Evolutionary conservation across 1,284 basidiomycete genomes (phyloP).

Genomic region (Ceratobasidium sp.): DNA sequence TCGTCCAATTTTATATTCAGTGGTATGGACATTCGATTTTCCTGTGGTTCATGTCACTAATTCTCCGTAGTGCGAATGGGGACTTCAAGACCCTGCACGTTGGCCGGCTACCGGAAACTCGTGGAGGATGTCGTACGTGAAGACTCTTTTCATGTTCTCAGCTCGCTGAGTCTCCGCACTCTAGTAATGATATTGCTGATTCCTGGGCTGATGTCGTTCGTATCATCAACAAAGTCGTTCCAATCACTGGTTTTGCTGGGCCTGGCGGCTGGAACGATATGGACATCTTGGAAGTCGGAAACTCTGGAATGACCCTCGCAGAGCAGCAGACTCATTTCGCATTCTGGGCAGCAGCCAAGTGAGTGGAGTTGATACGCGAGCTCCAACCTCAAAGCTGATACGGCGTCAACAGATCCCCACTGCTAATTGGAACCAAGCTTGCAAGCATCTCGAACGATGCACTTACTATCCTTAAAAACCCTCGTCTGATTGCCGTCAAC

Average conservation of each 20-base stretch:
- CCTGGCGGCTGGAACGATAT: conserved; percentile 65
- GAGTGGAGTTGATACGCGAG: conserved; percentile 36
- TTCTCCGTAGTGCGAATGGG: conserved; percentile 16
- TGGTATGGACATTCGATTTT: conserved; percentile 53
- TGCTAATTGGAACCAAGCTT: conserved; percentile 63
- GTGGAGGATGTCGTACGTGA: conserved; percentile 61
- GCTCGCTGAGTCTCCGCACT: background rate
- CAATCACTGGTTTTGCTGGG: conserved; percentile 63
- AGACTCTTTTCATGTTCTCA: conserved; percentile 50
- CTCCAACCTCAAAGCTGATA: background rate
- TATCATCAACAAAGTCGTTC: conserved; percentile 67
- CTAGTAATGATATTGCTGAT: conserved; percentile 64
- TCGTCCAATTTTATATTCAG: conserved; percentile 27
- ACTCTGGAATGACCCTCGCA: conserved; percentile 59
- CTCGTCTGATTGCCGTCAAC: conserved; percentile 62
- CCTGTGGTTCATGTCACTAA: too few relatives aligned
- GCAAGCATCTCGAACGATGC: conserved; percentile 57
- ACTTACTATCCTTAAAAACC: conserved; percentile 61
- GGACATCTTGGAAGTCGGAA: conserved; percentile 66
- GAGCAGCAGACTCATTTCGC: conserved; percentile 67
- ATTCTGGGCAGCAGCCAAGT: conserved; percentile 65
- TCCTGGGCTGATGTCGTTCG: conserved; percentile 64
- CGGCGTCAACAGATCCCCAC: conserved; percentile 58
- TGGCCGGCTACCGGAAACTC: conserved; percentile 65
- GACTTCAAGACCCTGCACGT: conserved; percentile 59